A percentile compares a stretch with the other conserved stretches of the same genome.
These are phyloP conservation scores for Wickerhamomyces queroliae DNA, from an alignment of 805 yeast genomes.

Conservation along the genomic window DNA sequence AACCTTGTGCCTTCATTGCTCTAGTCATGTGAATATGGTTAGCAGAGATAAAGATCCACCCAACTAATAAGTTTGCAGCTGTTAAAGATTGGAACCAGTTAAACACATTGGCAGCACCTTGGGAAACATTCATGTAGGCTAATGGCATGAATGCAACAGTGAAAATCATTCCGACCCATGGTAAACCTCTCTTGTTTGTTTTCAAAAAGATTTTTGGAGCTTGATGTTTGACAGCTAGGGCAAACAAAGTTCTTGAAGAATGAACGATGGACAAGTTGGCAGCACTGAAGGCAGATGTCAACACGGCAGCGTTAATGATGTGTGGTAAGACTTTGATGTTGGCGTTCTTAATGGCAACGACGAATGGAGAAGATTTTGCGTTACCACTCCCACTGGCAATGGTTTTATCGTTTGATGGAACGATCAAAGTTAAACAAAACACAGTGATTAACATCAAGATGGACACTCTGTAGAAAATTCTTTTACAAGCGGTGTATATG, in stretches of 20 bases:
- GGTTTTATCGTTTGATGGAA: slow-evolving; percentile 23
- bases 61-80: slow-evolving; percentile 23
- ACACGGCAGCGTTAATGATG: slow-evolving; percentile 32
- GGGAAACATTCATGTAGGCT: slow-evolving; percentile 25
- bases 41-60: slow-evolving; percentile 25
- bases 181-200: slow-evolving; percentile 28
- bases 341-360: slow-evolving; percentile 43
- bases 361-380: slow-evolving; percentile 32
- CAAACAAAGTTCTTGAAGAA: slow-evolving; percentile 28
- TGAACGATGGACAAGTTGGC: slow-evolving; percentile 25
- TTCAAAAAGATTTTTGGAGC: slow-evolving; percentile 30
- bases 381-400: slow-evolving; percentile 25
- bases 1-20: slow-evolving; percentile 35
- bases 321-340: slow-evolving; percentile 28
- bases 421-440: slow-evolving; percentile 27
- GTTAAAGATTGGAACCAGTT: slow-evolving; percentile 29
- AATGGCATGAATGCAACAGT: slow-evolving; percentile 26
- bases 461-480: slow-evolving; percentile 25
- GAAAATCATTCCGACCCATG: slow-evolving; percentile 25
- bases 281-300: slow-evolving; percentile 34
- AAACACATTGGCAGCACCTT: slow-evolving; percentile 24
- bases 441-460: slow-evolving; percentile 24
- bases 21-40: slow-evolving; percentile 25
- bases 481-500: slow-evolving; percentile 26
- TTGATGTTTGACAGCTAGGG: slow-evolving; percentile 29